Evolutionary conservation across 768 basidiomycete species (phyloP).

Genomic region (Lentinus brumalis): DNA sequence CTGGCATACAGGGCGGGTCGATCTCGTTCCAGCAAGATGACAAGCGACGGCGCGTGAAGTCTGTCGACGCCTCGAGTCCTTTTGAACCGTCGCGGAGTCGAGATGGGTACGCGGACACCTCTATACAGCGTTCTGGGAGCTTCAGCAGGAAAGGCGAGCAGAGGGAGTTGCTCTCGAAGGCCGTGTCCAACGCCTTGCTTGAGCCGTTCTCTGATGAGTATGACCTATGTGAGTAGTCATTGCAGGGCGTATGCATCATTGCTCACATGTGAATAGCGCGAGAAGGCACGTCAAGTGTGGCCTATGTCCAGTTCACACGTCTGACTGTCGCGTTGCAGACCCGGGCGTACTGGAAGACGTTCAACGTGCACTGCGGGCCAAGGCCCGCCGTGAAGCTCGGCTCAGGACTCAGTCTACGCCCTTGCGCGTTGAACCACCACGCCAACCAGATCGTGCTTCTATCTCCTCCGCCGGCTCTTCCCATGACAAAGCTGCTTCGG

Average conservation of each 20-base stretch:
- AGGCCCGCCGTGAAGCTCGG: slow-evolving; percentile 75
- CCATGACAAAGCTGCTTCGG: slow-evolving; percentile 19
- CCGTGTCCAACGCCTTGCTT: slow-evolving; percentile 6
- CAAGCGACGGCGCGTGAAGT: slow-evolving; percentile 33
- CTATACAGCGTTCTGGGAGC: slow-evolving; percentile 6
- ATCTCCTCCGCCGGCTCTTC: slow-evolving; percentile 34
- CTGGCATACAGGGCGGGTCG: slow-evolving; percentile 9
- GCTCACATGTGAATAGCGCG: slow-evolving; percentile 51
- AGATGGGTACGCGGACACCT: neutral
- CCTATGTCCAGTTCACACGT: no score
- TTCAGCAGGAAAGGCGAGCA: slow-evolving; percentile 14
- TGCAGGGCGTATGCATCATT: neutral
- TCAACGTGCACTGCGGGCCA: slow-evolving; percentile 70
- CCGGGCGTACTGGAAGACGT: slow-evolving; percentile 82
- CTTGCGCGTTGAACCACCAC: slow-evolving; percentile 23
- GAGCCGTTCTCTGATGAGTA: slow-evolving; percentile 72
- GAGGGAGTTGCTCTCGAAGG: slow-evolving; percentile 8
- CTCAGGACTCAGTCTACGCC: slow-evolving; percentile 34
- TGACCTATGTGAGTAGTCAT: slow-evolving; percentile 62
- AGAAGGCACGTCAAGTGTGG: slow-evolving; percentile 58
- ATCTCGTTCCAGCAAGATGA: slow-evolving; percentile 21
- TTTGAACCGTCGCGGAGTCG: slow-evolving; percentile 4
- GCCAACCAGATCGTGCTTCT: slow-evolving; percentile 31
- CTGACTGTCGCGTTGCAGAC: slow-evolving; percentile 44
- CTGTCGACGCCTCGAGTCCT: slow-evolving; percentile 24